Evolutionary conservation across 176 grass and related monocot species (phyloP).

Genomic region (Cenchrus purpureus): DNA sequence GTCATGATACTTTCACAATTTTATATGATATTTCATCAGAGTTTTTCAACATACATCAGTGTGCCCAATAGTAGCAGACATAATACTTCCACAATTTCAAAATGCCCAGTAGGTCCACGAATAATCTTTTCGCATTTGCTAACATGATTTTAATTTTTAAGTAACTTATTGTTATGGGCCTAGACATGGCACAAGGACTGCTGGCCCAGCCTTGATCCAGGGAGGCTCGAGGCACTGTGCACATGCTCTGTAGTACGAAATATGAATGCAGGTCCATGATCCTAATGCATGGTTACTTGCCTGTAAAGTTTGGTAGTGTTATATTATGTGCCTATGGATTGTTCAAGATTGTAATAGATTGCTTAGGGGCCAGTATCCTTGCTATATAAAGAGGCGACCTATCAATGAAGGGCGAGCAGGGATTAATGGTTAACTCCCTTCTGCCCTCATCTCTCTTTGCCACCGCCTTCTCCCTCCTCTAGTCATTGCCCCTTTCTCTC

Average conservation of each 20-base stretch:
- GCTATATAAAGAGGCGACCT: background rate
- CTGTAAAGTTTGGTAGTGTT: background rate
- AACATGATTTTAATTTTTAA: background rate
- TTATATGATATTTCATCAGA: background rate
- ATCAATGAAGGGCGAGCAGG: background rate
- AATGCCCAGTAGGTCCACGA: background rate
- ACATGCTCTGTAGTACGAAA: background rate
- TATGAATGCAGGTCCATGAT: background rate
- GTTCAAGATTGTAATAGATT: background rate
- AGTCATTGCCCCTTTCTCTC: background rate
- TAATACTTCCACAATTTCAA: background rate
- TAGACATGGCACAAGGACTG: background rate
- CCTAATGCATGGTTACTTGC: background rate
- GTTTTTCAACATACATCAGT: background rate
- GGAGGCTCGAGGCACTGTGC: background rate
- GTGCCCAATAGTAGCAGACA: background rate
- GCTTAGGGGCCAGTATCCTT: background rate
- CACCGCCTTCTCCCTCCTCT: background rate
- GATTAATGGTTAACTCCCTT: background rate
- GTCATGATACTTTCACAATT: background rate
- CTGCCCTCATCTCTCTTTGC: background rate
- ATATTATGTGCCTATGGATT: background rate
- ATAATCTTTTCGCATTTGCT: constrained; percentile 3
- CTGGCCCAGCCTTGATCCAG: background rate
- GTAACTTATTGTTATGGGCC: constrained; percentile 18